Evolutionary conservation across 1,284 basidiomycete species (phyloP).

Genomic region (Ustilago hordei): DNA sequence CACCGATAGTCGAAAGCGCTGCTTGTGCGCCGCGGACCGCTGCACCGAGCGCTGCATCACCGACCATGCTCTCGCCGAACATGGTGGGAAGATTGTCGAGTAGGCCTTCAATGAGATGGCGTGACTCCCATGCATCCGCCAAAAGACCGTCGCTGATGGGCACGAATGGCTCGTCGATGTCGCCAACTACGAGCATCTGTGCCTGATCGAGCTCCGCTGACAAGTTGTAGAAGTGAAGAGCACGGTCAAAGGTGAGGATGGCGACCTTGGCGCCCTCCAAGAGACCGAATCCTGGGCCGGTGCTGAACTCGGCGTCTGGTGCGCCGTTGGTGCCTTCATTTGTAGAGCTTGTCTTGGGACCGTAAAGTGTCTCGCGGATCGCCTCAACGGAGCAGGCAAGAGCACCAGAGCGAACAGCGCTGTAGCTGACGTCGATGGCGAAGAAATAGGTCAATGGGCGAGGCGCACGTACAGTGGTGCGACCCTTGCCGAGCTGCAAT

Average conservation of each 20-base stretch:
- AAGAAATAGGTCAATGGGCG: constrained; percentile 84
- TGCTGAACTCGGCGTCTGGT: constrained; percentile 32
- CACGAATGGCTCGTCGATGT: constrained; percentile 89
- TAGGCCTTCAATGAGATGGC: constrained; percentile 76
- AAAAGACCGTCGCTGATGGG: constrained; percentile 83
- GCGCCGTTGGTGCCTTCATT: constrained; percentile 42
- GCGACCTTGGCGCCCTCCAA: constrained; percentile 71
- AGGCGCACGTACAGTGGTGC: constrained; percentile 65
- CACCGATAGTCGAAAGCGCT: constrained; percentile 82
- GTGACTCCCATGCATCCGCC: constrained; percentile 80
- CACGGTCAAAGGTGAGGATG: constrained; percentile 85
- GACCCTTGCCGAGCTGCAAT: constrained; percentile 61
- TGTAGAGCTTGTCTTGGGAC: constrained; percentile 47
- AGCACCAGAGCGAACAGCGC: constrained; percentile 80
- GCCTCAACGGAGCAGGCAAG: constrained; percentile 78
- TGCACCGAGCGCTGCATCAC: constrained; percentile 81
- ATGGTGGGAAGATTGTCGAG: constrained; percentile 79
- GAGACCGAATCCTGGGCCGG: constrained; percentile 64
- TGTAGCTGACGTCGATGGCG: constrained; percentile 84
- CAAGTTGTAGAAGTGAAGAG: constrained; percentile 90
- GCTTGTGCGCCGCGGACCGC: constrained; percentile 76
- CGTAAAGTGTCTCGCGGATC: constrained; percentile 78
- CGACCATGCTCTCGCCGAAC: constrained; percentile 74
- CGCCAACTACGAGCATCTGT: constrained; percentile 85
- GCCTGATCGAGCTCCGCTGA: constrained; percentile 76